Conservation (phyloP, 257 asterid species). For the Solanum neorickii region DNA sequence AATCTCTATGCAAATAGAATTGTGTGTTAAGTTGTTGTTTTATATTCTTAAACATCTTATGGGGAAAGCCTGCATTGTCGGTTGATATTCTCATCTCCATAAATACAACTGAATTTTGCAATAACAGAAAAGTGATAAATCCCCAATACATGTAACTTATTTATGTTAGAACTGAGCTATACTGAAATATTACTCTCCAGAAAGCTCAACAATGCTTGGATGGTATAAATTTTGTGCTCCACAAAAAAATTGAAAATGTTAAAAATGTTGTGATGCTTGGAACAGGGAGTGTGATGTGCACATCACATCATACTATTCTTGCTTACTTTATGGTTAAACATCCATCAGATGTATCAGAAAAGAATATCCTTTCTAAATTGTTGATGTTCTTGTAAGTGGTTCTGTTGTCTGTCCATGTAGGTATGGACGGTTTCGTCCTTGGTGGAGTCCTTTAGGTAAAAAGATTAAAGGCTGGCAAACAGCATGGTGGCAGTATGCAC, state of each 20-base stretch:
- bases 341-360: neutral
- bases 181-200: neutral
- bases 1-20: neutral
- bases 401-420: slow-evolving; percentile 25
- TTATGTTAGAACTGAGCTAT: neutral
- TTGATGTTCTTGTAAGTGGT: neutral
- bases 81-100: neutral
- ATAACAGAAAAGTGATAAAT: neutral
- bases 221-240: neutral
- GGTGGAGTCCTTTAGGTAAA: slow-evolving; percentile 71
- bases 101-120: neutral
- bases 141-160: neutral
- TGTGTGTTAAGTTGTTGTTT: neutral
- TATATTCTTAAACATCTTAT: neutral
- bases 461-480: slow-evolving; percentile 80
- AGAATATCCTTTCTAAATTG: neutral
- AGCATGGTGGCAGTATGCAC: slow-evolving; percentile 97
- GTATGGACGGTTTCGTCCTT: slow-evolving; percentile 92
- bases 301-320: neutral
- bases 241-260: neutral
- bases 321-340: neutral
- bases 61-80: neutral
- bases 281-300: neutral
- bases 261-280: neutral
- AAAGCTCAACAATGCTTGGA: neutral